Evolutionary conservation across 202 grass and related monocot genomes (phyloP).

Genomic region (Dendrocalamus latiflorus): DNA sequence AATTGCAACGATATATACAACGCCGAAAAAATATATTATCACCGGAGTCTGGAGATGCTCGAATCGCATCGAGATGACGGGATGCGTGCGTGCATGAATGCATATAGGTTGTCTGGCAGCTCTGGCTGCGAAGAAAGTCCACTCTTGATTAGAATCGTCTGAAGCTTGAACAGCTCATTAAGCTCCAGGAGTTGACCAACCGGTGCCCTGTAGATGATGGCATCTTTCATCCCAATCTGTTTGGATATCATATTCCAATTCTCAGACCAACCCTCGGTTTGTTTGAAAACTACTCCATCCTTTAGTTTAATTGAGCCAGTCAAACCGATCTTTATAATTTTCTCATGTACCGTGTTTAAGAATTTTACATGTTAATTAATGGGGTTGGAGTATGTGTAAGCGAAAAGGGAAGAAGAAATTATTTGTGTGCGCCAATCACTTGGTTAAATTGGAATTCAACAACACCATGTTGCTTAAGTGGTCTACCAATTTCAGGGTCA

Average conservation of each 20-base stretch:
- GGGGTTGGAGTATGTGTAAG: no score
- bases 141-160: not conserved
- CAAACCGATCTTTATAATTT: no score
- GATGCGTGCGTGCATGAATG: no score
- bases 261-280: not conserved
- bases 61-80: no score
- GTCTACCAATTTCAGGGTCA: slow-evolving; percentile 35
- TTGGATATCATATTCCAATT: not conserved
- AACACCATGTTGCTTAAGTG: not conserved
- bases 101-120: no score
- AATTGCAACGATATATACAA: no score
- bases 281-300: not conserved
- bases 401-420: no score
- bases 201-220: not conserved
- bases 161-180: not conserved
- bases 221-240: not conserved
- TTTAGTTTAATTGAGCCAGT: not conserved
- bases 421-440: no score
- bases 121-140: not conserved
- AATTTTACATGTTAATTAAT: no score
- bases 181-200: not conserved
- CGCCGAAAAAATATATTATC: no score
- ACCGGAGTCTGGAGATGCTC: no score
- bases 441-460: not conserved
- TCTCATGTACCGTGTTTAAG: no score